Conservation (phyloP, 2,329 filamentous ascomycete genomes). For the Epichloe coenophiala region DNA sequence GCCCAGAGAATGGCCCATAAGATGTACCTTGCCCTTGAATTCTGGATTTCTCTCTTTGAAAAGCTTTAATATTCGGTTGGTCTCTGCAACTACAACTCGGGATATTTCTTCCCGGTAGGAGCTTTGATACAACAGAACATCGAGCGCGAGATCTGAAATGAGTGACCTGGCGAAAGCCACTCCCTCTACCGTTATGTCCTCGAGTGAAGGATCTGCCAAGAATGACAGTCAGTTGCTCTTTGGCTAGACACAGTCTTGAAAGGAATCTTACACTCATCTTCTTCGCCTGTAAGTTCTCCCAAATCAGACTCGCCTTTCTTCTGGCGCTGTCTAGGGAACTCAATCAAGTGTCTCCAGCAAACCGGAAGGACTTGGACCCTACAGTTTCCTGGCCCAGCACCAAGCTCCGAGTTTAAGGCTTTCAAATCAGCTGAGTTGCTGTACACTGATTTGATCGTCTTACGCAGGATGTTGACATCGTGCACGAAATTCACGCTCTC, state of each 20-base stretch:
- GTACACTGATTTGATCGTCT: slow-evolving; percentile 82
- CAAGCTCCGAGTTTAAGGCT: slow-evolving; percentile 66
- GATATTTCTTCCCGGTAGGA: slow-evolving; percentile 84
- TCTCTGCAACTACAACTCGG: slow-evolving; percentile 71
- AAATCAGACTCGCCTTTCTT: slow-evolving; percentile 74
- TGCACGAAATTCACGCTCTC: slow-evolving; percentile 94
- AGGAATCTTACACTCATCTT: slow-evolving; percentile 45
- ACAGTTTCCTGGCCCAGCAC: slow-evolving; percentile 66
- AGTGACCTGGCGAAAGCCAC: slow-evolving; percentile 82
- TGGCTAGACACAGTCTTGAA: too few relatives aligned
- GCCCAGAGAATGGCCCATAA: slow-evolving; percentile 82
- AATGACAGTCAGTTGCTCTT: neutral
- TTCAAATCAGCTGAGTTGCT: slow-evolving; percentile 73
- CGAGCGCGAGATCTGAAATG: slow-evolving; percentile 80
- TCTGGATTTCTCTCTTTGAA: slow-evolving; percentile 76
- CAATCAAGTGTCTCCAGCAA: slow-evolving; percentile 83
- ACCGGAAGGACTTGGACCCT: slow-evolving; percentile 84
- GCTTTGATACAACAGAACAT: slow-evolving; percentile 87
- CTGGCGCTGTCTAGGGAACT: slow-evolving; percentile 75
- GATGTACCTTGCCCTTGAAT: slow-evolving; percentile 77
- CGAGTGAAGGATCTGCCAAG: slow-evolving; percentile 58
- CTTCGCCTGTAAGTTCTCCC: slow-evolving; percentile 58
- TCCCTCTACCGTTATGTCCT: slow-evolving; percentile 81
- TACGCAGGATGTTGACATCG: slow-evolving; percentile 81
- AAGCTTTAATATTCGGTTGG: slow-evolving; percentile 73